phyloP scores from a whole-genome alignment of 495 filamentous ascomycete species.

The Antarctomyces pellizariae region DNA sequence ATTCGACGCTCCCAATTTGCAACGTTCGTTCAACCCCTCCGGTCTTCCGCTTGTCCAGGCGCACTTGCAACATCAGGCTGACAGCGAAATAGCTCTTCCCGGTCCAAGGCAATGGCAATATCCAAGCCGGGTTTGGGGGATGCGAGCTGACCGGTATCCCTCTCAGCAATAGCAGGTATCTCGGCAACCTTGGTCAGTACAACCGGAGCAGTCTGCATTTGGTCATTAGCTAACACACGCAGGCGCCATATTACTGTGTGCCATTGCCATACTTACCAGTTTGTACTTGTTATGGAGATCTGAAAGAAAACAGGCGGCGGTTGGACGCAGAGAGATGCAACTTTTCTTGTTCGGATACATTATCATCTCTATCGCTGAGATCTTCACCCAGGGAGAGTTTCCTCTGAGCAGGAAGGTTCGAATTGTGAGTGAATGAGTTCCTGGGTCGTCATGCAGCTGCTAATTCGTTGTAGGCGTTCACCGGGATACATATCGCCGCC shows the following conservation, averaged over 20 bases:
- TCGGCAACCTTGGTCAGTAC: constrained; percentile 69
- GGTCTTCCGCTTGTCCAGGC: constrained; percentile 5
- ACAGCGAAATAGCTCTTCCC: constrained; percentile 19
- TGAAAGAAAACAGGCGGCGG: constrained; percentile 83
- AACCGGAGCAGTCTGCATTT: constrained; percentile 1
- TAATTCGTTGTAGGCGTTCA: constrained; percentile 44
- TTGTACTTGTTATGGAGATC: constrained; percentile 48
- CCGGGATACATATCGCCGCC: constrained; percentile 74
- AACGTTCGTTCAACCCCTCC: constrained; percentile 45
- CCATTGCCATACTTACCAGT: constrained; percentile 46
- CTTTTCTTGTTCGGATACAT: constrained; percentile 75
- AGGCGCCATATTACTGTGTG: constrained; percentile 83
- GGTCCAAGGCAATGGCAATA: constrained; percentile 10
- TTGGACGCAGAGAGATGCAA: constrained; percentile 94
- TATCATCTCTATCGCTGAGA: constrained; percentile 79
- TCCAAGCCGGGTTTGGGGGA: constrained; percentile 30
- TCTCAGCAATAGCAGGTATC: constrained; percentile 32
- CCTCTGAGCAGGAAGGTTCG: constrained; percentile 44
- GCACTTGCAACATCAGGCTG: constrained; percentile 5
- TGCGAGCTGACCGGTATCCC: constrained; percentile 54
- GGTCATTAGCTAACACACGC: constrained; percentile 4
- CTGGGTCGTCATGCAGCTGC: constrained; percentile 2
- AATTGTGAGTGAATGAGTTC: constrained; percentile 23
- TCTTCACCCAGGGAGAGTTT: constrained; percentile 83
- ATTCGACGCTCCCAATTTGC: constrained; percentile 87